These are phyloP conservation scores for Ogataea nonfermentans DNA, from an alignment of 805 yeast genomes.

Conservation along the genomic window DNA sequence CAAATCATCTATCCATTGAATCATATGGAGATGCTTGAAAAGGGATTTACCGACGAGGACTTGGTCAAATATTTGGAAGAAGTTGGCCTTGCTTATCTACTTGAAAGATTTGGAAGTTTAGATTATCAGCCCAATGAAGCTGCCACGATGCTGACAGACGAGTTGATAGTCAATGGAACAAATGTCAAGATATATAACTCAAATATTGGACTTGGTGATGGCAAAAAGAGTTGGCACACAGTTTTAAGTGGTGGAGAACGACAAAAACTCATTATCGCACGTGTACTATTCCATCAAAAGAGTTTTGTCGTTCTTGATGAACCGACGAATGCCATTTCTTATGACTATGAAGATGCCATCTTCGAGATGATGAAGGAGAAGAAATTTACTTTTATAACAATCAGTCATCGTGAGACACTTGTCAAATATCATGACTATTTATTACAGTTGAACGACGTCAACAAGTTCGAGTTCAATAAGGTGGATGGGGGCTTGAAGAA, in stretches of 20 bases:
- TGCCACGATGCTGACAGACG: constrained; percentile 24
- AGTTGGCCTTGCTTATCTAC: constrained; percentile 77
- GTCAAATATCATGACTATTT: constrained; percentile 81
- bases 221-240: constrained; percentile 63
- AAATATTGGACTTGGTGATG: constrained; percentile 27
- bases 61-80: constrained; percentile 64
- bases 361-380: constrained; percentile 71
- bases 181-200: constrained; percentile 27
- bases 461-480: constrained; percentile 47
- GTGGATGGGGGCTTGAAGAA: constrained; percentile 29
- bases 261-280: constrained; percentile 85
- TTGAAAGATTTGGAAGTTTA: constrained; percentile 58
- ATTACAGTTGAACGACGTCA: constrained; percentile 61
- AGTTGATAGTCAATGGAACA: constrained; percentile 28
- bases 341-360: constrained; percentile 83
- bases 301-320: constrained; percentile 84
- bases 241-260: constrained; percentile 96
- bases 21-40: constrained; percentile 70
- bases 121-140: constrained; percentile 39
- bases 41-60: constrained; percentile 69
- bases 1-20: constrained; percentile 87
- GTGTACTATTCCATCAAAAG: constrained; percentile 78
- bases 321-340: constrained; percentile 89
- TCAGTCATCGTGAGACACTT: constrained; percentile 79
- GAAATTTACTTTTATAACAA: constrained; percentile 74